Base-by-base conservation (phyloP, 23 red algal species). In the Gracilaria gracilis region DNA sequence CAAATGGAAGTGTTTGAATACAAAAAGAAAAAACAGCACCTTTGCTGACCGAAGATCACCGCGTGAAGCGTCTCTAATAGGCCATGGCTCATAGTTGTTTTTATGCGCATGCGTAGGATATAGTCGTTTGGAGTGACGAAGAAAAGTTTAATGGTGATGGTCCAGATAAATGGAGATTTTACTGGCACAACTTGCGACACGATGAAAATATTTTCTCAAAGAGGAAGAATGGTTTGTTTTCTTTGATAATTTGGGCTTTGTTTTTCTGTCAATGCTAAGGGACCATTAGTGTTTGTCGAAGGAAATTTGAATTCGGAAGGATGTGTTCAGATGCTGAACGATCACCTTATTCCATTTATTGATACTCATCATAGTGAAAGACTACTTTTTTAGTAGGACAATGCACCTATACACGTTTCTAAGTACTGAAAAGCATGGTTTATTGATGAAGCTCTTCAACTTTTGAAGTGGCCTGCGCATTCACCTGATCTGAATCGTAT, bases 121-220 rank as follows among this genome's bases (percentile, higher is more conserved):
- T 23, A 9, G 77, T 57, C 19, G 49, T 53, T 53, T 81, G 32
- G 21, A 51, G 38, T 81, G 77, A 81, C 54, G 57, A 61, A 0
- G 54, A 81, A 57, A 81, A 54, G 48, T 81, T 9, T 24, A 81
- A 32, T 7, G n/a, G n/a, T n/a, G n/a, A n/a, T n/a, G n/a, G n/a
- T n/a, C n/a, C n/a, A n/a, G n/a, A n/a, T n/a, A n/a, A 44, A 9
- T 81, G 47, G 20, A 20, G 42, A 7, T 81, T 21, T 33, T 61
- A 53, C 77, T 81, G 49, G 39, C 0, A 81, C 54, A 14, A 81
- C 54, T 23, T 81, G 8, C 77, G 34, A 25, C 47, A 50, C 21
- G 77, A 57, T 54, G 21, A 25, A 51, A 7, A 57, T 23, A 20
- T 25, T 15, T 54, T 42, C 54, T 81, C 0, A 53, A 0, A 25